Conservation (phyloP, 306 rosid genomes). For the Castanea sativa region DNA sequence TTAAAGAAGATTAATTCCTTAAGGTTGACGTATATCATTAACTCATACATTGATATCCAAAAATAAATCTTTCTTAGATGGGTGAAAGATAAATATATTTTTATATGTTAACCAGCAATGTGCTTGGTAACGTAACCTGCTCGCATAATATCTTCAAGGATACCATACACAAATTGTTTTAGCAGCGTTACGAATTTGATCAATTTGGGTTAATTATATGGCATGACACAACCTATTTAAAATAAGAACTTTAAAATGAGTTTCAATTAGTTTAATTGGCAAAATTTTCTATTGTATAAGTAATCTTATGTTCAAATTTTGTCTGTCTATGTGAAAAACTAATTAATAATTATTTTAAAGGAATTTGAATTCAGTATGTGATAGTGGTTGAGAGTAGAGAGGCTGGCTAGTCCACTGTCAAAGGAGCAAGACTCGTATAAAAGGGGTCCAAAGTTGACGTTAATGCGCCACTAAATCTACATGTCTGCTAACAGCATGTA, state of each 20-base stretch:
- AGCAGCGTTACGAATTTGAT: not conserved
- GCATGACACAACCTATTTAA: no score
- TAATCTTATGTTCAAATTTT: no score
- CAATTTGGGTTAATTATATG: no score
- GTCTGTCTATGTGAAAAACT: no score
- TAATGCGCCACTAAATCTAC: conserved; percentile 25
- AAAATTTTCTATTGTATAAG: no score
- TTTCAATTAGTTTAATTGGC: not conserved
- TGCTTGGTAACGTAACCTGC: not conserved
- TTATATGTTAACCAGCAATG: not conserved
- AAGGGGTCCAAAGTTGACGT: conserved; percentile 19
- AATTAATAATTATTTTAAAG: no score
- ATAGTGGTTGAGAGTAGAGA: not conserved
- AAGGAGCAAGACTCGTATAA: conserved; percentile 24
- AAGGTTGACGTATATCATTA: conserved; percentile 18
- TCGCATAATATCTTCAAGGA: not conserved
- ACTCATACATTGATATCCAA: conserved; percentile 8
- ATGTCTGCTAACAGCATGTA: not conserved
- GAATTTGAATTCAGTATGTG: not conserved
- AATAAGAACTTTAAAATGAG: not conserved
- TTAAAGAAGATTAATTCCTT: conserved; percentile 13
- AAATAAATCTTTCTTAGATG: not conserved
- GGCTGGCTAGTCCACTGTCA: conserved; percentile 7
- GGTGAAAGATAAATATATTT: not conserved
- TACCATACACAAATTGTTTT: not conserved